phyloP scores from a whole-genome alignment of 805 yeast species.

The Zygosaccharomyces siamensis region DNA sequence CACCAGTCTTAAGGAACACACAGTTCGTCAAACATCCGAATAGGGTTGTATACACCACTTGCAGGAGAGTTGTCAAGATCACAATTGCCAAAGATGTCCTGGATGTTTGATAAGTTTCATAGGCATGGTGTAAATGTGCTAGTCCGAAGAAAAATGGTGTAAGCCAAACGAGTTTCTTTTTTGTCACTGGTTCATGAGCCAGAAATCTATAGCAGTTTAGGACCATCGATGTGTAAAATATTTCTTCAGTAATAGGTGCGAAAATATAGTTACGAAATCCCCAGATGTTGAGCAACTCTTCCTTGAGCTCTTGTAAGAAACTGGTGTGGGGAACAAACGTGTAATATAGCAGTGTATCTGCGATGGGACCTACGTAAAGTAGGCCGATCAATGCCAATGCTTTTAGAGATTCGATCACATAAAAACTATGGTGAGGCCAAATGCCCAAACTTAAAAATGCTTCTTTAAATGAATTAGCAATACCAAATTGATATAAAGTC shows the following conservation, averaged over 20 bases:
- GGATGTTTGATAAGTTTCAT: conserved; percentile 23
- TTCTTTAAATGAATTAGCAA: conserved; percentile 7
- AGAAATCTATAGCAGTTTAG: conserved; percentile 19
- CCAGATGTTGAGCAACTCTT: conserved; percentile 28
- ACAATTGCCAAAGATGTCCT: conserved; percentile 16
- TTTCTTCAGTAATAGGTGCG: conserved; percentile 35
- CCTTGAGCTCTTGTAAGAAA: conserved; percentile 11
- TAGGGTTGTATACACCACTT: conserved; percentile 30
- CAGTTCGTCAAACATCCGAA: conserved; percentile 34
- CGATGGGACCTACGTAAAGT: conserved; percentile 28
- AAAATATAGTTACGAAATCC: conserved; percentile 31
- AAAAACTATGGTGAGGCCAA: conserved; percentile 20
- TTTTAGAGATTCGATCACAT: conserved; percentile 13
- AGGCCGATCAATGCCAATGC: conserved; percentile 15
- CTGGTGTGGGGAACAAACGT: conserved; percentile 14
- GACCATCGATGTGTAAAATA: conserved; percentile 33
- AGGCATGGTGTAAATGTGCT: conserved; percentile 36
- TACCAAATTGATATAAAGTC: conserved; percentile 4
- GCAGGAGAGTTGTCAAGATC: conserved; percentile 20
- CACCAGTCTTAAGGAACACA: conserved; percentile 28
- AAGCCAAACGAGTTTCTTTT: conserved; percentile 17
- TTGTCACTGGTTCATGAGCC: conserved; percentile 6
- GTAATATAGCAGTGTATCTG: conserved; percentile 22
- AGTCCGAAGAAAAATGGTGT: conserved; percentile 33
- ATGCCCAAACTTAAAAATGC: conserved; percentile 22